Evolutionary conservation across 805 yeast species (phyloP), one percentile per base, ranked within the genome.

Genomic region (Diddensiella santjacobensis): DNA sequence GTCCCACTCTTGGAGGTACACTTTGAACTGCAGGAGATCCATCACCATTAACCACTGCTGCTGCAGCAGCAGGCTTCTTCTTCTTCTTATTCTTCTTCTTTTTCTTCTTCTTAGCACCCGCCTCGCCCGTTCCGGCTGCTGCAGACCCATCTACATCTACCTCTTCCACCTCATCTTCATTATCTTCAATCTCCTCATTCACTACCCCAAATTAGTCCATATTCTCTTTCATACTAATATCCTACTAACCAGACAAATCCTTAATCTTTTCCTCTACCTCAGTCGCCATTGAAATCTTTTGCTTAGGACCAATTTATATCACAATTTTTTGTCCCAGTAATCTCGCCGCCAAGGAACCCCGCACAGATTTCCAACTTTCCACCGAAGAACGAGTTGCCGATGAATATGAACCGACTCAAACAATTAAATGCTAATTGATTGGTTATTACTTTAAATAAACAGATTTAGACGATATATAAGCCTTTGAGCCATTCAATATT

Each of bases 1-100:
- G 82, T 31, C 84, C 82, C 23, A 78, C 80, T 33, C 80, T 68
- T 51, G 81, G 75, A 3, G 74, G 73, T 40, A 61, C 70, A 2
- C 71, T 68, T 60, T 71, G 74, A 33, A 30, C 70, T 56, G 71
- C 71, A 64, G 75, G 73, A 10, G n/a, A 23, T 10, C 43, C 43
- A 26, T 26, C 31, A 26, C 11, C 8, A 13, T 8, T 13, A 8
- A 13, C 11, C 31, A 26, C 31, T n/a, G 38, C 38, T 4, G 19
- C 17, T 6, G 31, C 33, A 48, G 67, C 70, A 64, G 70, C 74
- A 71, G 74, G 74, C 70, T 75, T 80, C 70, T 72, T 77, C 65
- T 72, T 51, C 19, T 41, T 51, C 47, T 49, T 51, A 73, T 75
- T 79, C 72, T 75, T 79, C 72, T 79, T 81, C 69, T 80, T 80